Evolutionary conservation across 805 yeast species (phyloP).

Genomic region (Nakazawaea ishiwadae): DNA sequence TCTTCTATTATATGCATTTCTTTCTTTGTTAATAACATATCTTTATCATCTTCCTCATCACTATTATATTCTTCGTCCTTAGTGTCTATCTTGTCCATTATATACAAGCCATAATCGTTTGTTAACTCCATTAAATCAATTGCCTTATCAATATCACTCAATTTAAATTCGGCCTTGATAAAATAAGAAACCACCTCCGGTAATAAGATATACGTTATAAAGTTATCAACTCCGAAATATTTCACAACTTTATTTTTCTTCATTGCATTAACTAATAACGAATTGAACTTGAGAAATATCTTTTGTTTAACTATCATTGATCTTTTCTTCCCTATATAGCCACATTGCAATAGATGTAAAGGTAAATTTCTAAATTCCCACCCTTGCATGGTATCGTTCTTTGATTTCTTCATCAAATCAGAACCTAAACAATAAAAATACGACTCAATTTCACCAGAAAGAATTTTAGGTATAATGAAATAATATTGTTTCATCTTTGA

Average conservation of each 20-base stretch:
- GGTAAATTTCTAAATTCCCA: constrained; percentile 19
- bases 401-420: constrained; percentile 15
- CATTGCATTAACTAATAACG: constrained; percentile 23
- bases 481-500: constrained; percentile 20
- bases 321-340: constrained; percentile 57
- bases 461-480: constrained; percentile 24
- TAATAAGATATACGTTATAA: constrained; percentile 54
- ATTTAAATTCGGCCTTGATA: constrained; percentile 39
- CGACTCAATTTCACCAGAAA: constrained; percentile 29
- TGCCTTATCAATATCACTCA: constrained; percentile 35
- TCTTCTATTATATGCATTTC: neutral
- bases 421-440: constrained; percentile 25
- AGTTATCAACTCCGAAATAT: constrained; percentile 60
- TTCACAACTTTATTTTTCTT: constrained; percentile 39
- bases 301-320: constrained; percentile 44
- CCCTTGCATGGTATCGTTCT: constrained; percentile 27
- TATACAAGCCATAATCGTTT: constrained; percentile 29
- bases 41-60: constrained; percentile 9
- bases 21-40: neutral
- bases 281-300: constrained; percentile 30
- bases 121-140: constrained; percentile 43
- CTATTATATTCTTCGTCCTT: constrained; percentile 10
- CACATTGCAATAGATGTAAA: constrained; percentile 22
- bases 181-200: constrained; percentile 55
- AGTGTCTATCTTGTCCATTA: constrained; percentile 24